Base-by-base conservation (phyloP, 2,329 filamentous ascomycete species). In the Xylariomycetidae sp. region DNA sequence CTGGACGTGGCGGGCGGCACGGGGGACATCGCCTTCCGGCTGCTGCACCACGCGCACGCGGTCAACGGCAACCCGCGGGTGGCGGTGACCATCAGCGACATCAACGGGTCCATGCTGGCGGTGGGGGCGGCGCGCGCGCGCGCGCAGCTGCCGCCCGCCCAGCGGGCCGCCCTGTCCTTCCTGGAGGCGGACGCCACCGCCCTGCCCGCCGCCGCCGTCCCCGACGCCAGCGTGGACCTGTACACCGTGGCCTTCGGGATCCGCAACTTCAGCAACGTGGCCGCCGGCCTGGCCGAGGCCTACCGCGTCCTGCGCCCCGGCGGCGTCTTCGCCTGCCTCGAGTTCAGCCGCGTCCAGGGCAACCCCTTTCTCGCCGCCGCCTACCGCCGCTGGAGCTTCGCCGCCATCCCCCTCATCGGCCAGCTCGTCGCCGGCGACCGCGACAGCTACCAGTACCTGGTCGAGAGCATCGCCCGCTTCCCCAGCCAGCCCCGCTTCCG, bases 201-300 rank as follows among this genome's bases (percentile, higher is more conserved):
- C 31, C 74, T 96, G 19, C 72, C 44, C 2, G 51, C 58, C 3
- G 49, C 65, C 2, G 60, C 63, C 13, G 74, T 95, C 35, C 70
- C 80, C 3, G 69, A 76, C 49, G 70, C 73, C 53, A 83, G 74
- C n/a, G 71, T 96, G 35, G 92, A 98, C 58, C 72, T 98, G 5
- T 98, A 98, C 67, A 98, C 92, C 0, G 92, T 98, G 3, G 88
- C 90, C 0, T 98, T 98, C 54, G 92, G 92, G 19, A 96, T 98
- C 57, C 76, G 92, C 32, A 98, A 98, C 64, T 98, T 98, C 64
- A 92, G 86, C 35, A 80, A 95, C 64, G 94, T 95, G 56, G 80
- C 85, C 29, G 74, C 75, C 1, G 93, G 90, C 0, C 65, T 98
- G 37, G 65, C 71, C 22, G 89, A 96, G 57, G 92, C 92, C 0